These are phyloP conservation scores for Conringia planisiliqua DNA, from an alignment of 345 rosid species.

Conservation along the genomic window DNA sequence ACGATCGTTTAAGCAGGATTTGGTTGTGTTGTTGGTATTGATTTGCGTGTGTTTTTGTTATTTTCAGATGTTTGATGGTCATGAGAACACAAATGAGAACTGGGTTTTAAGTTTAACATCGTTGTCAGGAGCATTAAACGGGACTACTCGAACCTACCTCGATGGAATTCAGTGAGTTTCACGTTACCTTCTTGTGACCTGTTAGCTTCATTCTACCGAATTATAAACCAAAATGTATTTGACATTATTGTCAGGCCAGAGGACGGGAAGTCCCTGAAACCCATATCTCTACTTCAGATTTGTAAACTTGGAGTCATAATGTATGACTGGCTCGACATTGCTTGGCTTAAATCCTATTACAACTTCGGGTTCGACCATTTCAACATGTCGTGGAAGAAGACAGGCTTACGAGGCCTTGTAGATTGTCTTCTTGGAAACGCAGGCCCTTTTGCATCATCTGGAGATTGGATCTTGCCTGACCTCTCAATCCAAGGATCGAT, in stretches of 20 bases:
- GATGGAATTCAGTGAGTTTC: constrained; percentile 89
- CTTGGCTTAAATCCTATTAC: constrained; percentile 80
- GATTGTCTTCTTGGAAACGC: constrained; percentile 67
- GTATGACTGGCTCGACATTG: constrained; percentile 92
- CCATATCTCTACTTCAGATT: constrained; percentile 69
- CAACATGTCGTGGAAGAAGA: constrained; percentile 71
- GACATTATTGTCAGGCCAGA: constrained; percentile 55
- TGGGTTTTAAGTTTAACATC: constrained; percentile 96
- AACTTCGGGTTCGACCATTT: constrained; percentile 95
- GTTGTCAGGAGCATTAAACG: constrained; percentile 94
- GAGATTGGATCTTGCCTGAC: constrained; percentile 95
- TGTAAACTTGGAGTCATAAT: constrained; percentile 77
- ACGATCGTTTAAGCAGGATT: not conserved
- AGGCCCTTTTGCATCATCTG: constrained; percentile 72
- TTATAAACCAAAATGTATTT: constrained; percentile 5
- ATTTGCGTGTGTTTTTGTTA: not conserved
- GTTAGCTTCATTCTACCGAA: not conserved
- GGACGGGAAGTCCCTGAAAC: constrained; percentile 75
- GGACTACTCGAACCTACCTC: constrained; percentile 82
- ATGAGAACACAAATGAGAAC: constrained; percentile 75
- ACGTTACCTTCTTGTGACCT: not conserved
- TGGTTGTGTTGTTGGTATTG: not conserved
- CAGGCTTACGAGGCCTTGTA: constrained; percentile 63
- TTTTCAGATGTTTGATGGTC: constrained; percentile 67
- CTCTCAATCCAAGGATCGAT: constrained; percentile 88